Percentiles rank a stretch among this genome's conserved stretches.
Evolutionary conservation across 139 green algal species (phyloP).

Genomic region (Chlamydomonas sp.): DNA sequence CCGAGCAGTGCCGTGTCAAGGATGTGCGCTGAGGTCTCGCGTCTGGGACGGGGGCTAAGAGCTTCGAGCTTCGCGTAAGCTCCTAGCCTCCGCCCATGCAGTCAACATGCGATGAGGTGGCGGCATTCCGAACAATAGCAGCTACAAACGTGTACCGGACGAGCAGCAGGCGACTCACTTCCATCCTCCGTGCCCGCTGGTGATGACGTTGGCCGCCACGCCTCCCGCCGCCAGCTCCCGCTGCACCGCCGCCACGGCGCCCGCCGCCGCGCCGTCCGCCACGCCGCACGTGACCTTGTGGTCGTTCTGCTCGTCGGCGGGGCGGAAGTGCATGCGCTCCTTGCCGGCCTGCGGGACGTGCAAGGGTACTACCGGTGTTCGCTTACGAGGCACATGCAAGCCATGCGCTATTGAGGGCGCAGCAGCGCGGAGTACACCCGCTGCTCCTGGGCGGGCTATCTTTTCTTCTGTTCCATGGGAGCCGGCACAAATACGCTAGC

Average conservation of each 20-base stretch:
- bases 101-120: no score
- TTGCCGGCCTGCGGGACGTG: conserved; percentile 57
- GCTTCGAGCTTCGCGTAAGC: no score
- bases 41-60: no score
- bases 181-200: conserved; percentile 83
- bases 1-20: no score
- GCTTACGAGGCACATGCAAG: not conserved
- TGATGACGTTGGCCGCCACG: conserved; percentile 78
- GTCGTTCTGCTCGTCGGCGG: conserved; percentile 78
- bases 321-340: conserved; percentile 86
- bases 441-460: no score
- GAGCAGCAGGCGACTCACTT: conserved; percentile 40
- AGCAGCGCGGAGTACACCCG: no score
- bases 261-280: conserved; percentile 45
- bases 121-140: no score
- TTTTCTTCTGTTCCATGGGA: no score
- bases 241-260: conserved; percentile 50
- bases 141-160: no score
- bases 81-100: no score
- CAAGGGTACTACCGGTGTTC: not conserved
- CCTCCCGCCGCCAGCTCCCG: conserved; percentile 37
- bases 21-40: no score
- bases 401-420: not conserved
- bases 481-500: no score
- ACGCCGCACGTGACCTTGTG: conserved; percentile 82